phyloP scores from a whole-genome alignment of 768 basidiomycete species.

The Pisolithus marmoratus region DNA sequence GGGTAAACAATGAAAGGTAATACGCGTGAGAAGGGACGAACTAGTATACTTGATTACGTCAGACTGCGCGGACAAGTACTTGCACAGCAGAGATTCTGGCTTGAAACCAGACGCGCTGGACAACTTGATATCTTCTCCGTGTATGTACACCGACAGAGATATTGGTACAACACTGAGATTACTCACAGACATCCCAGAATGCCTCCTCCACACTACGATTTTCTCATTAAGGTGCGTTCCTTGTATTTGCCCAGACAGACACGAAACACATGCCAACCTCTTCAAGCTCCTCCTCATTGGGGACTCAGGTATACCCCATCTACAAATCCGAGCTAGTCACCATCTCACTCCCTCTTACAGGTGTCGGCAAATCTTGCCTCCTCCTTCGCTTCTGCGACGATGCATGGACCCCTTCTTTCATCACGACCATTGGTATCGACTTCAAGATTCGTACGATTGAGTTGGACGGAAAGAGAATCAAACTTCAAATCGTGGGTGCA shows the following conservation, averaged over 20 bases:
- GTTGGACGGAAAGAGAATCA: conserved; percentile 95
- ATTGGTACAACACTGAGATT: neutral
- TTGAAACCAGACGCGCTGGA: too few species aligned
- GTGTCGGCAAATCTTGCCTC: conserved; percentile 97
- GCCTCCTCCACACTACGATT: conserved; percentile 96
- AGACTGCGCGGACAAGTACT: too few species aligned
- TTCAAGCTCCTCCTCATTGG: conserved; percentile 87
- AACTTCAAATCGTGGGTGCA: conserved; percentile 89
- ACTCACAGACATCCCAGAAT: conserved; percentile 32
- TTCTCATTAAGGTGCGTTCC: conserved; percentile 75
- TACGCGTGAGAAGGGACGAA: too few species aligned
- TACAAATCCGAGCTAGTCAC: conserved; percentile 1
- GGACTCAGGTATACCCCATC: conserved; percentile 65
- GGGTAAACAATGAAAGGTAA: too few species aligned
- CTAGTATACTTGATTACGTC: too few species aligned
- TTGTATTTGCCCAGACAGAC: conserved; percentile 4
- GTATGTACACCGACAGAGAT: neutral
- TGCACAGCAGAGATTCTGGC: too few species aligned
- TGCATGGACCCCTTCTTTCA: conserved; percentile 98
- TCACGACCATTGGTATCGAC: conserved; percentile 98
- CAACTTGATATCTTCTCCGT: neutral
- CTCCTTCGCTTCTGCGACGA: conserved; percentile 97
- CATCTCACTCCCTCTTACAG: conserved; percentile 31
- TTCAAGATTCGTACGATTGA: conserved; percentile 99
- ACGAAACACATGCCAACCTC: neutral